phyloP scores from a whole-genome alignment of 306 rosid species.

The Clitoria ternatea region DNA sequence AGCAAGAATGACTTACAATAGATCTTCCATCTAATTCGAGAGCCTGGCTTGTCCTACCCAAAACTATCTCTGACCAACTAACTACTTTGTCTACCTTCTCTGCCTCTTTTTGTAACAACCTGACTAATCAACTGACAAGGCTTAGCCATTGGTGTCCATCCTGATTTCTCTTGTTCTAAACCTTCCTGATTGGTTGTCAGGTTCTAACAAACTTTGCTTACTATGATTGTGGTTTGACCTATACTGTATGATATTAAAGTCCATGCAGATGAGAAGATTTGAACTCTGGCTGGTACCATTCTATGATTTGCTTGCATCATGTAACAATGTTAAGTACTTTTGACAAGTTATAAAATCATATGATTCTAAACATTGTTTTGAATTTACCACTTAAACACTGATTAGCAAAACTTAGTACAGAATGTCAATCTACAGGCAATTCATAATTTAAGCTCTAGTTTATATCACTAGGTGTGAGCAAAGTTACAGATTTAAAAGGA shows the following conservation, averaged over 20 bases:
- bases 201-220: background rate
- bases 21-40: background rate
- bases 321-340: background rate
- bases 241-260: background rate
- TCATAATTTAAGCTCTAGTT: background rate
- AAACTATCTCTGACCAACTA: background rate
- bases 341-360: background rate
- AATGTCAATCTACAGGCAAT: background rate
- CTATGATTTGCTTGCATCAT: conserved; percentile 2
- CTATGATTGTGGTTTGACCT: background rate
- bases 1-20: background rate
- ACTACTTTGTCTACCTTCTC: background rate
- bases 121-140: background rate
- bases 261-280: background rate
- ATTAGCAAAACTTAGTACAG: background rate
- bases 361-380: conserved; percentile 11
- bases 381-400: background rate
- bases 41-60: background rate
- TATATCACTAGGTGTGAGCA: background rate
- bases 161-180: background rate
- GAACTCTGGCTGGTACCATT: background rate
- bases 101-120: background rate
- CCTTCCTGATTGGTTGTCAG: background rate
- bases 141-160: background rate
- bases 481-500: background rate